Conservation (phyloP, 2,329 filamentous ascomycete genomes). For the Phialophora chinensis region DNA sequence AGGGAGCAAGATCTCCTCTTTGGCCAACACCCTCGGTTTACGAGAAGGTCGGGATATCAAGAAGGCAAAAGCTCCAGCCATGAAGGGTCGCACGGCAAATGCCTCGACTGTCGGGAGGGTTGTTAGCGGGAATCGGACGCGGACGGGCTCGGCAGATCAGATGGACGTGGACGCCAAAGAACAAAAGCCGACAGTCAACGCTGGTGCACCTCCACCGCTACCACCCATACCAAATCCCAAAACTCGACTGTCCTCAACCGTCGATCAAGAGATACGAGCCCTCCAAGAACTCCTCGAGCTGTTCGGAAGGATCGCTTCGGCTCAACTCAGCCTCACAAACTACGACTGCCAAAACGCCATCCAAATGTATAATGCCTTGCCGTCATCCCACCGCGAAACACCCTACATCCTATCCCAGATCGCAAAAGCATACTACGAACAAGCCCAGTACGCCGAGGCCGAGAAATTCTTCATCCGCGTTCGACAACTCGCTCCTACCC, state of each 20-base stretch:
- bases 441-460: constrained; percentile 81
- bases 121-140: constrained; percentile 88
- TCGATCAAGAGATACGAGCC: constrained; percentile 72
- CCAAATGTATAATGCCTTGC: constrained; percentile 72
- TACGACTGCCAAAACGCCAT: constrained; percentile 82
- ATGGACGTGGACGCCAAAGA: constrained; percentile 75
- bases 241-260: constrained; percentile 37
- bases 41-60: constrained; percentile 76
- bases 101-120: constrained; percentile 79
- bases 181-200: constrained; percentile 41
- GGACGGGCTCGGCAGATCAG: constrained; percentile 60
- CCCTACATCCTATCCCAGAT: constrained; percentile 93
- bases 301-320: constrained; percentile 79
- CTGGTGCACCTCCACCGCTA: constrained; percentile 44
- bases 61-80: constrained; percentile 78
- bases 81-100: constrained; percentile 68
- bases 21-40: constrained; percentile 62
- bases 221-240: constrained; percentile 43
- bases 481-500: constrained; percentile 77
- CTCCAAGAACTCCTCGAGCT: constrained; percentile 78
- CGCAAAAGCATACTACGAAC: constrained; percentile 89
- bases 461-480: constrained; percentile 85
- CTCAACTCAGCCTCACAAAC: constrained; percentile 76
- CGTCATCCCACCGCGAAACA: constrained; percentile 79
- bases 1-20: constrained; percentile 64